phyloP scores from a whole-genome alignment of 1,284 basidiomycete species.

The Trichosporon ovoides region DNA sequence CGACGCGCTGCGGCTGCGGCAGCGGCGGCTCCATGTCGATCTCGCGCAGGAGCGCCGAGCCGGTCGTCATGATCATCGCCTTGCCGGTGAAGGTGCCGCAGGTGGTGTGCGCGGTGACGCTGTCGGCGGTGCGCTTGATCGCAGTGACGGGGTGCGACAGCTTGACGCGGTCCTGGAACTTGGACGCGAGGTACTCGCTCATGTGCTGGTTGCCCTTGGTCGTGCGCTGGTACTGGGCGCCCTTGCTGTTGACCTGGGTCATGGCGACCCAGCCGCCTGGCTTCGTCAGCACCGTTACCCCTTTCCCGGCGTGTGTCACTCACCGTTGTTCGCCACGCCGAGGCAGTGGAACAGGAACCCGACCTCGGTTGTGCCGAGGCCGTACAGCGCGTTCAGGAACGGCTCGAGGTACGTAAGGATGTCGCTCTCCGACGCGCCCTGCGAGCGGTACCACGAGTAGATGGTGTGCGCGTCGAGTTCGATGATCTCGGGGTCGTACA shows the following conservation, averaged over 20 bases:
- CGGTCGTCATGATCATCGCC: conserved; percentile 3
- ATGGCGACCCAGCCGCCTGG: conserved; percentile 8
- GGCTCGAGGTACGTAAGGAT: conserved; percentile 3
- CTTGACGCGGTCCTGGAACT: conserved; percentile 10
- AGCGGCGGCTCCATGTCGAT: conserved; percentile 13
- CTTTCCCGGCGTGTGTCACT: not conserved
- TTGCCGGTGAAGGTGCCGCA: not conserved
- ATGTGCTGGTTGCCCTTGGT: conserved; percentile 16
- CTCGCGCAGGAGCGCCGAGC: not conserved
- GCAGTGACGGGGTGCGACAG: conserved; percentile 1
- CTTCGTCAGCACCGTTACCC: not conserved
- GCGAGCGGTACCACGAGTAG: conserved; percentile 1
- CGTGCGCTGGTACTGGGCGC: conserved; percentile 19
- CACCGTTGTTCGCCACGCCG: not conserved
- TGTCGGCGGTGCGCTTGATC: not conserved
- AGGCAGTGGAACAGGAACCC: conserved; percentile 1
- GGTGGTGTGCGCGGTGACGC: not conserved
- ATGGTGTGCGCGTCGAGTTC: conserved; percentile 9
- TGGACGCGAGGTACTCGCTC: conserved; percentile 9
- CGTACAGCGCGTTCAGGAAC: not conserved
- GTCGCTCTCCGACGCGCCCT: not conserved
- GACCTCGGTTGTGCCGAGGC: conserved; percentile 8
- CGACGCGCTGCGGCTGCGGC: conserved; percentile 1
- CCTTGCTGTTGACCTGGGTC: not conserved
- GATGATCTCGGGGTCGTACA: not conserved